These are phyloP conservation scores for Ophiosphaerella herpotricha DNA, from an alignment of 2,329 filamentous ascomycete species.

Conservation along the genomic window DNA sequence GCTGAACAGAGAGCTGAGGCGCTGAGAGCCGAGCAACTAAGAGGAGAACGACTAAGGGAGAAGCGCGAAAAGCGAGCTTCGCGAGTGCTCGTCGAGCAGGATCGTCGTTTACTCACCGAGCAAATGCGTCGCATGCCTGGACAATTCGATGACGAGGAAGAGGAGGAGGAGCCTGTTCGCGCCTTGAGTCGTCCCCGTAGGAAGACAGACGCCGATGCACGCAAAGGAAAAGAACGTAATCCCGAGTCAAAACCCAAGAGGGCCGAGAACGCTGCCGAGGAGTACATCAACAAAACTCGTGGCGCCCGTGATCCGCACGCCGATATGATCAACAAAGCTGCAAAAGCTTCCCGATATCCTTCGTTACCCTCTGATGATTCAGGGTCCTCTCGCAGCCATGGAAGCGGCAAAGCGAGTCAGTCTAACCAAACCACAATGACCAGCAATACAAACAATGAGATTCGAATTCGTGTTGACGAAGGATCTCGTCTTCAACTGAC, in stretches of 20 bases:
- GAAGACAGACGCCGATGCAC: slow-evolving; percentile 24
- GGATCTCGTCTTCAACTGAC: slow-evolving; percentile 41
- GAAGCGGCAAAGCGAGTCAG: slow-evolving; percentile 34
- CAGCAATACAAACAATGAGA: slow-evolving; percentile 37
- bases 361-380: slow-evolving; percentile 34
- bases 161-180: slow-evolving; percentile 5
- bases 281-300: slow-evolving; percentile 37
- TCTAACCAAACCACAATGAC: slow-evolving; percentile 35
- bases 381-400: slow-evolving; percentile 31
- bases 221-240: slow-evolving; percentile 23
- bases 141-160: slow-evolving; percentile 22
- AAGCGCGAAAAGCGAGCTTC: slow-evolving; percentile 21
- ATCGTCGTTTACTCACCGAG: neutral
- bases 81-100: slow-evolving; percentile 7
- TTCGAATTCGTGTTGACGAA: slow-evolving; percentile 42
- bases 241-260: slow-evolving; percentile 22
- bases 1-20: neutral
- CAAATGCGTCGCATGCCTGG: slow-evolving; percentile 9
- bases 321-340: slow-evolving; percentile 35
- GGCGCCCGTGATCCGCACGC: slow-evolving; percentile 31
- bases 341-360: slow-evolving; percentile 27
- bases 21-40: slow-evolving; percentile 4
- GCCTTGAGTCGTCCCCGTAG: slow-evolving; percentile 23
- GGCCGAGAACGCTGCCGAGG: slow-evolving; percentile 26
- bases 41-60: no score